These are phyloP conservation scores for Plectosphaerella cucumerina DNA, from an alignment of 2,329 filamentous ascomycete genomes.

Conservation along the genomic window DNA sequence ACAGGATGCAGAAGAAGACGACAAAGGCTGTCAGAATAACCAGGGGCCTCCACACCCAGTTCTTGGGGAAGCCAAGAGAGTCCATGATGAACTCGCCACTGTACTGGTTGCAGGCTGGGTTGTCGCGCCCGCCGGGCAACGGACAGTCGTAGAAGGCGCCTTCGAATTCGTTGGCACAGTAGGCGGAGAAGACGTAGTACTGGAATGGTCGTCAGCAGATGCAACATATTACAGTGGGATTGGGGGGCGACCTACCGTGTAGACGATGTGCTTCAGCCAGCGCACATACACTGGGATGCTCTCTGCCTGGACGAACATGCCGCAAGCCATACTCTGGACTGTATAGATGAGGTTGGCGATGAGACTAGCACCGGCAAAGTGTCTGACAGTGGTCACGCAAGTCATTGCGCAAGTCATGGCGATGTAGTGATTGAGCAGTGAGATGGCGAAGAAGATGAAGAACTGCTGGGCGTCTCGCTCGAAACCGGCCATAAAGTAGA, in stretches of 20 bases:
- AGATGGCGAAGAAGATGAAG: constrained; percentile 67
- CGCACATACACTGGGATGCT: constrained; percentile 73
- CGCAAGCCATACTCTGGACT: constrained; percentile 69
- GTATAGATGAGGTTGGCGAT: constrained; percentile 72
- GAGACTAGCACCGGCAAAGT: constrained; percentile 67
- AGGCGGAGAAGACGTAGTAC: constrained; percentile 69
- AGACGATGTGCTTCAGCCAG: constrained; percentile 69
- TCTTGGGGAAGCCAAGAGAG: constrained; percentile 60
- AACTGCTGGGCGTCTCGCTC: constrained; percentile 60
- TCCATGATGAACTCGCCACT: constrained; percentile 66
- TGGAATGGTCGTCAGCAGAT: constrained; percentile 20
- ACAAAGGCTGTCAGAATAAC: constrained; percentile 58
- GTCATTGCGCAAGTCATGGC: constrained; percentile 67
- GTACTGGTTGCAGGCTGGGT: constrained; percentile 65
- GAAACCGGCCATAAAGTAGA: constrained; percentile 77
- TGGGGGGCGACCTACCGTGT: constrained; percentile 43
- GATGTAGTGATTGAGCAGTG: constrained; percentile 68
- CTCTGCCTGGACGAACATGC: constrained; percentile 71
- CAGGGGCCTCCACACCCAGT: constrained; percentile 67
- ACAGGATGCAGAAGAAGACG: constrained; percentile 57
- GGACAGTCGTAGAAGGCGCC: constrained; percentile 72
- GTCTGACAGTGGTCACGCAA: constrained; percentile 60
- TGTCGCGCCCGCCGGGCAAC: constrained; percentile 51
- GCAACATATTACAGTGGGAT: no score
- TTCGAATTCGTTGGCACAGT: constrained; percentile 69